Base-by-base conservation (phyloP, 148 eudicot genomes). In the Fagopyrum esculentum region DNA sequence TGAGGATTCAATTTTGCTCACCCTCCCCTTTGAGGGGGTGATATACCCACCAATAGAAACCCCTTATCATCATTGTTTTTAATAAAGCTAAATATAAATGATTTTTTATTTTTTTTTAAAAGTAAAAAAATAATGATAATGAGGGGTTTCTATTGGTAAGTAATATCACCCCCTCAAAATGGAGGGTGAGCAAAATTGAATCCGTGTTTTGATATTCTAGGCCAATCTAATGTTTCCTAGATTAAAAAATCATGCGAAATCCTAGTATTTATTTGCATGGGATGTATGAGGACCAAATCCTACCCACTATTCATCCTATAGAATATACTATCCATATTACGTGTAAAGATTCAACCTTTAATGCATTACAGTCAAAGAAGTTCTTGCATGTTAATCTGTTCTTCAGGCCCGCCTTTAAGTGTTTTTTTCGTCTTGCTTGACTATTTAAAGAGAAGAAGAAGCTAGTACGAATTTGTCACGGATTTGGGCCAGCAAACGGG, bases 261-360 rank as follows among this genome's bases (percentile, higher is more conserved):
- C 40, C 3, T 35, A 35, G 40, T 35, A 35, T 35, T 35, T 35
- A 35, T 1, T 35, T 35, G 40, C 11, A 2, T 61, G 15, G 43
- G 43, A 66, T 66, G 71, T 66, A 66, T 66, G 71, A 3, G 71
- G 71, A 35, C 46, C 47, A 40, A 40, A 66, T 35, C 71, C 8
- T 40, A 40, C 43, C 19, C 40, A 66, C 71, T 66, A 66, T 40
- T 35, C 47, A 66, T 66, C 13, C 19, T 66, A 13, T 0, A 66
- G 19, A 66, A 13, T 66, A 13, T 12, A 66, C 71, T 1, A 35
- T 13, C 71, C 46, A 17, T 66, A 3, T 66, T 22, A 9, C 43
- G 47, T 40, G 47, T 7, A 35, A 66, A 11, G 8, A 60, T 60
- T 60, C 66, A 60, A 9, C 66, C 40, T 11, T 45, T 64, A 64